Evolutionary conservation across 1,284 basidiomycete species (phyloP).

Genomic region (Wolfiporia cocos): DNA sequence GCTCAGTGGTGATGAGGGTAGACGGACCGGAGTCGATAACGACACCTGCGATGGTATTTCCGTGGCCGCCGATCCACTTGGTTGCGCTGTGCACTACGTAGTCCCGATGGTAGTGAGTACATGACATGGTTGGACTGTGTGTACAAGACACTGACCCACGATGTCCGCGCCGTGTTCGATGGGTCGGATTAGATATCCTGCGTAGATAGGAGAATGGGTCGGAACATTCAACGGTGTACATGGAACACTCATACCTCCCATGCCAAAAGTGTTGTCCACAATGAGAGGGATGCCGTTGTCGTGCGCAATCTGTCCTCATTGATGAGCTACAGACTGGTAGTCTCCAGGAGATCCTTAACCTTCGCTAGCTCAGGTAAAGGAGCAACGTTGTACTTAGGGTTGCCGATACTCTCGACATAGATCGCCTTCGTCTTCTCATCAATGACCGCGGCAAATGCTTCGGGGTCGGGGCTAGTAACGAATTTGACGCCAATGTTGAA

Average conservation of each 20-base stretch:
- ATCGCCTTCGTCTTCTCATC: constrained; percentile 76
- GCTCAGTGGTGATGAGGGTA: neutral
- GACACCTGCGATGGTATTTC: constrained; percentile 84
- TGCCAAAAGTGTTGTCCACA: constrained; percentile 90
- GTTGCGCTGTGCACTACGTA: constrained; percentile 78
- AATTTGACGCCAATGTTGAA: constrained; percentile 79
- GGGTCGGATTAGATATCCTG: constrained; percentile 68
- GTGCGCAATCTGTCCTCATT: constrained; percentile 46
- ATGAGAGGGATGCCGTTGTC: constrained; percentile 72
- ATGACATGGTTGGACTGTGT: neutral
- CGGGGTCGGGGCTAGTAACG: constrained; percentile 56
- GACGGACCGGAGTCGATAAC: constrained; percentile 65
- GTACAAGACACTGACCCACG: constrained; percentile 37
- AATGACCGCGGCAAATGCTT: constrained; percentile 67
- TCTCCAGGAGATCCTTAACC: constrained; percentile 30
- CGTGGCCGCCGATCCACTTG: constrained; percentile 91
- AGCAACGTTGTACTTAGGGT: constrained; percentile 76
- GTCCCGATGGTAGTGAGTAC: neutral
- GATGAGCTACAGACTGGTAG: neutral
- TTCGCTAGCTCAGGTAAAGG: constrained; percentile 74
- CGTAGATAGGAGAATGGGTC: constrained; percentile 3
- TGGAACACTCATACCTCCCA: constrained; percentile 46
- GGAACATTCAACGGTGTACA: too few relatives aligned
- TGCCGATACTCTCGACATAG: constrained; percentile 81
- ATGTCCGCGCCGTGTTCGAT: constrained; percentile 80